Evolutionary conservation across 176 grass and related monocot genomes (phyloP), one percentile per base, ranked within the genome.

Genomic region (Eleusine indica): DNA sequence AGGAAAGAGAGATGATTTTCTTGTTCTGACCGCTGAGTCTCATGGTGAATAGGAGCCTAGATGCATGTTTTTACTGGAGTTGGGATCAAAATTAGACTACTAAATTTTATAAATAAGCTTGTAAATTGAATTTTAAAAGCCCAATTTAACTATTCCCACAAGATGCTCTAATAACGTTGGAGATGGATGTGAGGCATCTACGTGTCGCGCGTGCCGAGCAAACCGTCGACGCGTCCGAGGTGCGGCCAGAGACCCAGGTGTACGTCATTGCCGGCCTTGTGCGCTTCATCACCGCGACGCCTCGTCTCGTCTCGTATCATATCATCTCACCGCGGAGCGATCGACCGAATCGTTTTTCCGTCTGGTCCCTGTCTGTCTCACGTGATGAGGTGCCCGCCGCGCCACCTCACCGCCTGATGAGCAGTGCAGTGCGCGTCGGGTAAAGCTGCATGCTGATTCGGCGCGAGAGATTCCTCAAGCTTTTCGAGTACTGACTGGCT

Each of bases 201-300:
- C 54, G 54, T 58, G 54, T 7, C 44, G 54, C 54, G 54, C 18
- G 54, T 58, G 54, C 54, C 49, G 32, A 14, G 28, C 58, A 0
- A 5, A 35, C 17, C 68, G 69, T 53, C 84, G 75, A 64, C 75
- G 68, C 66, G 68, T 77, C 86, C 79, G 72, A 76, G 85, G 79
- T 61, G 44, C 9, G 44, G 44, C 44, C 44, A 12, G 25, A 5
- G 44, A 10, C 44, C 44, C 44, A 47, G 44, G 44, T 47, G 51
- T 58, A 74, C n/a, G 16, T 40, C 15, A n/a, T 75, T n/a, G 71
- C 39, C 18, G 21, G 15, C 46, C 51, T 15, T 14, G 41, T 49
- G 51, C 73, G 43, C 39, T 13, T 68, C 39, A 10, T 14, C 56
- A 13, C 51, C 58, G 22, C 75, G 22, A n/a, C n/a, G 58, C 21